Conservation (phyloP, 306 rosid genomes). For the Phaseolus lunatus region DNA sequence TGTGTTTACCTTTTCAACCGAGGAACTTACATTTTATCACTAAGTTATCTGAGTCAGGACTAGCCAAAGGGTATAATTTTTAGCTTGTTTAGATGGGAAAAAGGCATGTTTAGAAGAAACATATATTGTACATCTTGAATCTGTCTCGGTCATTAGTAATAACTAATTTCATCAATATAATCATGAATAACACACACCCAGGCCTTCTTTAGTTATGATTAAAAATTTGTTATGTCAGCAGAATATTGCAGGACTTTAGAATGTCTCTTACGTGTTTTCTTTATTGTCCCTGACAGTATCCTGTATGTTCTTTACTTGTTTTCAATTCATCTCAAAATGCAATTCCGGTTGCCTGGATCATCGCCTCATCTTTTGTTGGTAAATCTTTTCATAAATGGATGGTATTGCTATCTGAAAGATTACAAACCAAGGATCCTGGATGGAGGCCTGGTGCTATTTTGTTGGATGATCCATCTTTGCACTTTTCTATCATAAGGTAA, state of each 20-base stretch:
- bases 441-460: slow-evolving; percentile 74
- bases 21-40: slow-evolving; percentile 1
- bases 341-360: slow-evolving; percentile 88
- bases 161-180: slow-evolving; percentile 22
- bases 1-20: slow-evolving; percentile 32
- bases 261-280: slow-evolving; percentile 24
- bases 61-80: slow-evolving; percentile 15
- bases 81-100: background rate
- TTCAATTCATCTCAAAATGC: slow-evolving; percentile 75
- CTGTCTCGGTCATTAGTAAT: slow-evolving; percentile 15
- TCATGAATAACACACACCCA: background rate
- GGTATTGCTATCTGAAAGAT: slow-evolving; percentile 65
- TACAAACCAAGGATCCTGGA: slow-evolving; percentile 67
- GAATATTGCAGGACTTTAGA: slow-evolving; percentile 13
- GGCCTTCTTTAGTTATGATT: background rate
- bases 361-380: slow-evolving; percentile 63
- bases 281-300: slow-evolving; percentile 61
- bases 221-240: slow-evolving; percentile 22
- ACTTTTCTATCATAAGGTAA: slow-evolving; percentile 68
- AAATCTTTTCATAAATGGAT: slow-evolving; percentile 75
- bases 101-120: slow-evolving; percentile 9
- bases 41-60: slow-evolving; percentile 10
- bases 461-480: slow-evolving; percentile 76
- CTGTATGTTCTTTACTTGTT: slow-evolving; percentile 74
- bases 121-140: slow-evolving; percentile 26